Percentiles rank a stretch among this genome's conserved stretches.
Conservation (phyloP, 2,329 filamentous ascomycete genomes). For the Knoxdaviesia capensis region DNA sequence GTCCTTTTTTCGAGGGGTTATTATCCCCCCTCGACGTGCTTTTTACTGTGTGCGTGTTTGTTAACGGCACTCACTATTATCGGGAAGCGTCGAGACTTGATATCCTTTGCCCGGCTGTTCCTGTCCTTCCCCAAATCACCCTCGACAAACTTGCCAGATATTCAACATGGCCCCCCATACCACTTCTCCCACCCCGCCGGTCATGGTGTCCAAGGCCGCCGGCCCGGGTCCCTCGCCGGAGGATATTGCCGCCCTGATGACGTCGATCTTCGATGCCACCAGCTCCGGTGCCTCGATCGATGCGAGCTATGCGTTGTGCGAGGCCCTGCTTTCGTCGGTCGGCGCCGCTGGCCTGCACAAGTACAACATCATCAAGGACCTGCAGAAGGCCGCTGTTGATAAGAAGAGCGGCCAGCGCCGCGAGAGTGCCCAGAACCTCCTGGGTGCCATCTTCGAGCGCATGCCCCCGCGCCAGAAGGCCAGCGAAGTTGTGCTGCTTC, state of each 20-base stretch:
- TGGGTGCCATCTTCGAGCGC: conserved; percentile 83
- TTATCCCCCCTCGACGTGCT: no score
- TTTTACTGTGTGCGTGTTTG: no score
- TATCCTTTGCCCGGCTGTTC: no score
- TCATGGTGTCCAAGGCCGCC: conserved; percentile 25
- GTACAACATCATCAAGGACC: conserved; percentile 33
- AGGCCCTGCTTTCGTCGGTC: conserved; percentile 32
- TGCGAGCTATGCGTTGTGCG: conserved; percentile 39
- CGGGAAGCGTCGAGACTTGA: no score
- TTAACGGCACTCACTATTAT: no score
- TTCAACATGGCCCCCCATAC: conserved; percentile 25
- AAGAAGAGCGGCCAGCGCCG: conserved; percentile 79
- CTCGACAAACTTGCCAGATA: no score
- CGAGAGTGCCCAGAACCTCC: conserved; percentile 85
- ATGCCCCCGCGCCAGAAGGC: conserved; percentile 60
- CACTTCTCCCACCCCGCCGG: conserved; percentile 19
- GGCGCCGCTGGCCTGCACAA: conserved; percentile 29
- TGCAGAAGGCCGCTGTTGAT: conserved; percentile 61
- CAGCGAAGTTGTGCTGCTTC: conserved; percentile 61
- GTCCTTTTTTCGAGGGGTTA: no score
- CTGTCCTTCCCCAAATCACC: no score
- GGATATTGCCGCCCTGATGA: conserved; percentile 43
- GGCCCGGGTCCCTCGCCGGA: conserved; percentile 40
- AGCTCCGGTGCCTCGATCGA: conserved; percentile 50
- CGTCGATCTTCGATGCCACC: conserved; percentile 47